A percentile compares a stretch with the other conserved stretches of the same genome.
These are phyloP conservation scores for Fusarium hainanense DNA, from an alignment of 2,329 filamentous ascomycete genomes.

Conservation along the genomic window DNA sequence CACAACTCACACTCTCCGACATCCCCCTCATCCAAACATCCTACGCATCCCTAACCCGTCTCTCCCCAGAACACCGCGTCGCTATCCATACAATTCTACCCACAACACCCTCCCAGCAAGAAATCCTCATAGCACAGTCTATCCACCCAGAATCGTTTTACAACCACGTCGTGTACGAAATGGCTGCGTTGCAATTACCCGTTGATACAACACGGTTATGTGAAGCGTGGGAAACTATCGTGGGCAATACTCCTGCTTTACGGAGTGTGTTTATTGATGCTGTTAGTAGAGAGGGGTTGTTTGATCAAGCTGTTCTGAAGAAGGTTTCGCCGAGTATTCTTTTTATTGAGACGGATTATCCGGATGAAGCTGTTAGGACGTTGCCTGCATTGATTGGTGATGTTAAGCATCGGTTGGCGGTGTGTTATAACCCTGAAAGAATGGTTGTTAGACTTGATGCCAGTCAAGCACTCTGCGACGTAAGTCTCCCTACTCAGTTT, in stretches of 20 bases:
- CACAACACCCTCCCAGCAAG: constrained; percentile 61
- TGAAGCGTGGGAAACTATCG: constrained; percentile 62
- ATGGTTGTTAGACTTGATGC: constrained; percentile 63
- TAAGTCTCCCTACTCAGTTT: constrained; percentile 21
- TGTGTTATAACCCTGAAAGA: constrained; percentile 58
- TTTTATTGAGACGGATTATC: constrained; percentile 60
- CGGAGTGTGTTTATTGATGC: constrained; percentile 65
- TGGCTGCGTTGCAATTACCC: constrained; percentile 52
- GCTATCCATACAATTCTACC: constrained; percentile 64
- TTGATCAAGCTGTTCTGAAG: constrained; percentile 62
- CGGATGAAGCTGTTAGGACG: constrained; percentile 52
- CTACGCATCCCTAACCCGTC: constrained; percentile 58
- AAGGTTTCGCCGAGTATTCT: constrained; percentile 63
- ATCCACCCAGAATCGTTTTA: constrained; percentile 56
- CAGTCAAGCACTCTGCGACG: constrained; percentile 64
- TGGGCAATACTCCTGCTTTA: constrained; percentile 58
- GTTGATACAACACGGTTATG: constrained; percentile 60
- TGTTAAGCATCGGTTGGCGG: constrained; percentile 62
- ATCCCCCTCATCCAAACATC: constrained; percentile 60
- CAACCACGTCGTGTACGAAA: constrained; percentile 60
- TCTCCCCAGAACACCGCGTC: constrained; percentile 58
- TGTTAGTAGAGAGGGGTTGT: constrained; percentile 60
- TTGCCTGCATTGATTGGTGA: constrained; percentile 57
- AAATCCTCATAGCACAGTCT: constrained; percentile 60
- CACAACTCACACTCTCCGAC: constrained; percentile 62